Evolutionary conservation across 2,329 filamentous ascomycete species (phyloP).

Genomic region (Fusarium staphyleae): DNA sequence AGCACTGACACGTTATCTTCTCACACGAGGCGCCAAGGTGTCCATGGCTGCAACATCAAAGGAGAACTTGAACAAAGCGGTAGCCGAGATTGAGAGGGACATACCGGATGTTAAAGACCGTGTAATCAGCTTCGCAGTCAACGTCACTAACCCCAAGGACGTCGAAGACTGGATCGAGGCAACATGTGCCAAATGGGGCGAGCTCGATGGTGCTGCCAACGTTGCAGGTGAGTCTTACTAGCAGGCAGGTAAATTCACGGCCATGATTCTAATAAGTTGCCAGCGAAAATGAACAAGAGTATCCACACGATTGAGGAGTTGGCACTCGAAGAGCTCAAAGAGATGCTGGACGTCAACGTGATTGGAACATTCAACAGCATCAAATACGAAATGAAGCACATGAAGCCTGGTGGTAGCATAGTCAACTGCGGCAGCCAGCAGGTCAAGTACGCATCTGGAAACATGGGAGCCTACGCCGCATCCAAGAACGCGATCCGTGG

Average conservation of each 20-base stretch:
- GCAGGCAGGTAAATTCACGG: background rate
- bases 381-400: constrained; percentile 44
- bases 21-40: constrained; percentile 49
- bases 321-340: constrained; percentile 32
- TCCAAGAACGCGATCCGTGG: constrained; percentile 45
- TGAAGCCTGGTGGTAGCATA: constrained; percentile 54
- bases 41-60: constrained; percentile 43
- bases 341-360: constrained; percentile 38
- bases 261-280: background rate
- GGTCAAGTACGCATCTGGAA: constrained; percentile 49
- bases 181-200: constrained; percentile 45
- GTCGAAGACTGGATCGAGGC: constrained; percentile 47
- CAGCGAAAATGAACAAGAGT: constrained; percentile 39
- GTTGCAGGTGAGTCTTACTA: constrained; percentile 42
- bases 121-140: constrained; percentile 37
- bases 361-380: constrained; percentile 40
- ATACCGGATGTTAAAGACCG: constrained; percentile 35
- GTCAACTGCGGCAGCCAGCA: constrained; percentile 57
- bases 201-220: constrained; percentile 48
- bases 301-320: constrained; percentile 38
- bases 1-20: constrained; percentile 57
- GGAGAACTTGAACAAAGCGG: constrained; percentile 39
- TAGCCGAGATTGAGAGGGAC: constrained; percentile 33
- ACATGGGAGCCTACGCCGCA: constrained; percentile 44
- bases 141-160: constrained; percentile 44